Evolutionary conservation across 176 grass and related monocot genomes (phyloP), one percentile per base, ranked within the genome.

Genomic region (Puccinellia tenuiflora): DNA sequence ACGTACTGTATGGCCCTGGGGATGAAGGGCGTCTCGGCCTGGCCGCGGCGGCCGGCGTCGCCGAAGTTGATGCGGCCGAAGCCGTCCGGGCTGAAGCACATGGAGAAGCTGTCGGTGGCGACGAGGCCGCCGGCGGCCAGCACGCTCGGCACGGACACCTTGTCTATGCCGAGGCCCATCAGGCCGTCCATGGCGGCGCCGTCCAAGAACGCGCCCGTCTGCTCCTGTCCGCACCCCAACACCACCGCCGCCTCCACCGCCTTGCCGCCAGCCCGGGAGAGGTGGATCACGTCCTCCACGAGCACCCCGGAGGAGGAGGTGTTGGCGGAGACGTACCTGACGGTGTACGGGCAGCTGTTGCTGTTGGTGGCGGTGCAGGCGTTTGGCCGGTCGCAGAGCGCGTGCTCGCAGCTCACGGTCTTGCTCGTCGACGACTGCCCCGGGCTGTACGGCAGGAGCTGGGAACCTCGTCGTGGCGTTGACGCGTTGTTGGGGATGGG

Each of bases 171-270:
- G 12, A 97, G 90, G 12, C 94, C 94, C 17, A 97, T 51, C 21
- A 97, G 68, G 30, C 94, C 94, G 16, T 92, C 93, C 16, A 52
- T 39, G 6, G 81, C 81, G 29, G 8, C 40, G 67, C 87, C 83
- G 0, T 83, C 2, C 0, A 92, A 80, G 54, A 97, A 84, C 5
- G 1, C 0, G 13, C 92, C 92, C 0, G 90, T 97, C 74, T 97
- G 95, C 81, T 53, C 47, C 86, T 94, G 80, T n/a, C 92, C 95
- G 66, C 94, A 98, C 83, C 96, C 96, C 16, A 98, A 87, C 40
- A 98, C 60, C 68, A 98, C 55, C 50, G 78, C n/a, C 3, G 91
- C 84, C 38, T 61, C 2, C 77, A 95, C 14, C 29, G 68, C 11
- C 33, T 10, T 45, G 10, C 10, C 39, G 67, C 76, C 76, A 10